Evolutionary conservation across 257 asterid genomes (phyloP), one percentile per base, ranked within the genome.

Genomic region (Solanum gandarillasii): DNA sequence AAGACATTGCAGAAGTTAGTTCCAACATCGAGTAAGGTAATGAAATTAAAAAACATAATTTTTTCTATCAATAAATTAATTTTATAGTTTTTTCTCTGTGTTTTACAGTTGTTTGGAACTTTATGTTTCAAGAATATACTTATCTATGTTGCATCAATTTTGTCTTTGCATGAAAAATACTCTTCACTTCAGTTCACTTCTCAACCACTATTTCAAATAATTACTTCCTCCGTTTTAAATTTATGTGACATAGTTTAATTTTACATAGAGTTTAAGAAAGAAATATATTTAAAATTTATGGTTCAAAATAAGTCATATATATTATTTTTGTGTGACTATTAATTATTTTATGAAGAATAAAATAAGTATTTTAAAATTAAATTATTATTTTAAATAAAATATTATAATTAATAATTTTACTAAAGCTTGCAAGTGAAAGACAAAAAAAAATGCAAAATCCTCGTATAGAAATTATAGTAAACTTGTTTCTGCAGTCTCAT

Each of bases 21-120:
- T 92, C 99, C 99, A 46, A 94, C 93, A 92, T 95, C 98, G 90
- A 97, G 95, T 92, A 95, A 95, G 99, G 99, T 95, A 91, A 35
- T 73, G 29, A 12, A 32, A 48, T 84, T 65, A 31, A 83, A 5
- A 55, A 74, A n/a, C 4, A 52, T 13, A 12, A 25, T 29, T 68
- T 23, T 3, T 76, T 23, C 20, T 12, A 13, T 38, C 21, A 23
- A 6, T 3, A 76, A 23, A 23, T 39, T 76, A 36, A 23, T 74
- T 23, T 14, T 68, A 68, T 68, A 68, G 18, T 35, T 35, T 58
- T 21, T 21, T 21, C 52, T 35, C 52, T 21, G 83, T 36, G 31
- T 36, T 74, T 21, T 74, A 35, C 52, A 21, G 52, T 74, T 74
- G 29, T 21, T 74, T 36, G 83, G 83, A 25, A 36, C 32, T 74